Evolutionary conservation across 495 filamentous ascomycete genomes (phyloP).

Genomic region (Hypoxylon perforatum): DNA sequence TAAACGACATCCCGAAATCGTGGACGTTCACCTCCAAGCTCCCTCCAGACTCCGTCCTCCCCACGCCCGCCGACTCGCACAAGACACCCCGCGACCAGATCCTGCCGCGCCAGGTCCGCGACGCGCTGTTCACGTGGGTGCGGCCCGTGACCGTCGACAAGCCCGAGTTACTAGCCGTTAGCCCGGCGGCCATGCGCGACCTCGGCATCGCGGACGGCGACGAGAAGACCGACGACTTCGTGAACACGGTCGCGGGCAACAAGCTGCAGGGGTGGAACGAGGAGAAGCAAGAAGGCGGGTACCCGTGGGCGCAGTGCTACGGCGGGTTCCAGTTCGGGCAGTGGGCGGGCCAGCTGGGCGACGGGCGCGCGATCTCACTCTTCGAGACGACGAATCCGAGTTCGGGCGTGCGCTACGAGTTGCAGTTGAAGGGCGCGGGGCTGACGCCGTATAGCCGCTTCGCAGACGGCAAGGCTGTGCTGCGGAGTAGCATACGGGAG

Average conservation of each 20-base stretch:
- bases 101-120: slow-evolving; percentile 84
- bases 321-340: slow-evolving; percentile 87
- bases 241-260: slow-evolving; percentile 81
- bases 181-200: slow-evolving; percentile 78
- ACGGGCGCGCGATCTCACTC: slow-evolving; percentile 91
- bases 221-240: slow-evolving; percentile 78
- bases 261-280: slow-evolving; percentile 72
- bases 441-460: slow-evolving; percentile 94
- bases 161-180: slow-evolving; percentile 83
- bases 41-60: slow-evolving; percentile 80
- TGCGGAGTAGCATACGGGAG: slow-evolving; percentile 91
- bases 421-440: slow-evolving; percentile 95
- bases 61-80: slow-evolving; percentile 82
- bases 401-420: slow-evolving; percentile 79
- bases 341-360: slow-evolving; percentile 96
- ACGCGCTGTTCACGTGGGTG: slow-evolving; percentile 90
- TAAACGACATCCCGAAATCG: slow-evolving; percentile 84
- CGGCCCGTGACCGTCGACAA: slow-evolving; percentile 76
- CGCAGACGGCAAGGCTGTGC: slow-evolving; percentile 95
- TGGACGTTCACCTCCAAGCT: slow-evolving; percentile 84
- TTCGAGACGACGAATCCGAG: slow-evolving; percentile 87
- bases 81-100: slow-evolving; percentile 79
- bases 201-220: slow-evolving; percentile 76
- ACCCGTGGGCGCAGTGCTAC: slow-evolving; percentile 99
- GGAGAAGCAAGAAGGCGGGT: slow-evolving; percentile 71